phyloP scores from a whole-genome alignment of 208 protist species.

The Acanthamoeba sp. region DNA sequence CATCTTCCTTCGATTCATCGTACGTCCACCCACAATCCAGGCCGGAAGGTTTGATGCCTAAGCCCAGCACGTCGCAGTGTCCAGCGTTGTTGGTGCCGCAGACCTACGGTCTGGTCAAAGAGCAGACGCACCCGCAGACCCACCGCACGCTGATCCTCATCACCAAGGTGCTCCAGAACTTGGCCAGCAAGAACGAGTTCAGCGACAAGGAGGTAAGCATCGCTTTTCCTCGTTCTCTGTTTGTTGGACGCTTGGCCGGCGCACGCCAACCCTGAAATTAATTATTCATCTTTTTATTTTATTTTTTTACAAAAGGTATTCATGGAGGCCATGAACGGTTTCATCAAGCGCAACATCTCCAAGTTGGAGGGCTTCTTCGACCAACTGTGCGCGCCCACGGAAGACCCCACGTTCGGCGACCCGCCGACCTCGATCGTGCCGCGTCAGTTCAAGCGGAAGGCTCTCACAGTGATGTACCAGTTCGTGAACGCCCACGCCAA shows the following conservation, averaged over 20 bases:
- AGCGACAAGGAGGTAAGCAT: slow-evolving; percentile 81
- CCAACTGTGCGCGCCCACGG: neutral
- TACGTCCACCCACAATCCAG: too few species aligned
- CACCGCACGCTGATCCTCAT: slow-evolving; percentile 79
- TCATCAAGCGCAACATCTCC: slow-evolving; percentile 75
- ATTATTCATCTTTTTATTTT: too few species aligned
- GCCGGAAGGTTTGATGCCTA: too few species aligned
- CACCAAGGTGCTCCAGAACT: slow-evolving; percentile 85
- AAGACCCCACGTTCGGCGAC: slow-evolving; percentile 11
- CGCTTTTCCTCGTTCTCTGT: too few species aligned
- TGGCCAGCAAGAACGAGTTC: slow-evolving; percentile 83
- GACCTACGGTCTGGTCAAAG: neutral
- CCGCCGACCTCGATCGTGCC: slow-evolving; percentile 56
- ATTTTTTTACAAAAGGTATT: too few species aligned
- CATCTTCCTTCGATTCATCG: slow-evolving; percentile 71
- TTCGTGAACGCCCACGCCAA: neutral
- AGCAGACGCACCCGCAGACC: neutral
- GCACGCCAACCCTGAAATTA: too few species aligned
- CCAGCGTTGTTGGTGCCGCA: neutral
- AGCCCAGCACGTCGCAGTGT: neutral
- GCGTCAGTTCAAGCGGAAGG: neutral
- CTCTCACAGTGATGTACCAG: slow-evolving; percentile 15
- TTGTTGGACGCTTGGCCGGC: too few species aligned
- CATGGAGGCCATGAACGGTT: slow-evolving; percentile 83
- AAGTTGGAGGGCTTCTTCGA: slow-evolving; percentile 39